Evolutionary conservation across 2,329 filamentous ascomycete genomes (phyloP).

Genomic region (Cercospora sesami): DNA sequence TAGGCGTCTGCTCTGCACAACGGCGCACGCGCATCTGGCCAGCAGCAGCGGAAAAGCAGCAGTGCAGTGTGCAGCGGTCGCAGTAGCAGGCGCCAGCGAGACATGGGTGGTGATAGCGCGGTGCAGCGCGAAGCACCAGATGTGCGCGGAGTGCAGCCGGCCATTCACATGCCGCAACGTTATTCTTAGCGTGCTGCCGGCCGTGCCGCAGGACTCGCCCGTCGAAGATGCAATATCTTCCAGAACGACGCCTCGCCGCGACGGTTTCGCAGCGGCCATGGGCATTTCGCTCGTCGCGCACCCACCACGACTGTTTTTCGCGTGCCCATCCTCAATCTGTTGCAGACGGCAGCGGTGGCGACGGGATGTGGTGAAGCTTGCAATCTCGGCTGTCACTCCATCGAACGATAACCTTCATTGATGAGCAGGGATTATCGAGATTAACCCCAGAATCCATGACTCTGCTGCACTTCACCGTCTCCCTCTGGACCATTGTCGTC

Average conservation of each 20-base stretch:
- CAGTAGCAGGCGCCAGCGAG: background rate
- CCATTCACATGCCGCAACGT: background rate
- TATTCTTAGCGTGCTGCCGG: background rate
- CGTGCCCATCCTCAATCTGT: background rate
- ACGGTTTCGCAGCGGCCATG: background rate
- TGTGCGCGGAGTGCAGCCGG: slow-evolving; percentile 1
- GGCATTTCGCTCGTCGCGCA: background rate
- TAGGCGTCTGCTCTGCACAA: background rate
- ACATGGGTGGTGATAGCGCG: background rate
- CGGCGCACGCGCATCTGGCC: background rate
- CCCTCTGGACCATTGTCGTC: background rate
- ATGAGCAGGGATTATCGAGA: background rate
- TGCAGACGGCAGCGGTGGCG: background rate
- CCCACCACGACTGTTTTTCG: background rate
- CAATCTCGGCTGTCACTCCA: slow-evolving; percentile 1
- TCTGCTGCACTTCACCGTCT: background rate
- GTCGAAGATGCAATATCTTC: background rate
- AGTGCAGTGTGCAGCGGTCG: background rate
- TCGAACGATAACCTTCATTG: background rate
- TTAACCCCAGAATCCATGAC: slow-evolving; percentile 1
- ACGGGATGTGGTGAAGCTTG: background rate
- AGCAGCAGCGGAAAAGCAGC: background rate
- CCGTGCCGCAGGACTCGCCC: background rate
- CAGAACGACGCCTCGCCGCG: background rate
- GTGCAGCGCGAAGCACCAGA: background rate